These are phyloP conservation scores for Mollisia scopiformis DNA, from an alignment of 2,329 filamentous ascomycete genomes.

Conservation along the genomic window DNA sequence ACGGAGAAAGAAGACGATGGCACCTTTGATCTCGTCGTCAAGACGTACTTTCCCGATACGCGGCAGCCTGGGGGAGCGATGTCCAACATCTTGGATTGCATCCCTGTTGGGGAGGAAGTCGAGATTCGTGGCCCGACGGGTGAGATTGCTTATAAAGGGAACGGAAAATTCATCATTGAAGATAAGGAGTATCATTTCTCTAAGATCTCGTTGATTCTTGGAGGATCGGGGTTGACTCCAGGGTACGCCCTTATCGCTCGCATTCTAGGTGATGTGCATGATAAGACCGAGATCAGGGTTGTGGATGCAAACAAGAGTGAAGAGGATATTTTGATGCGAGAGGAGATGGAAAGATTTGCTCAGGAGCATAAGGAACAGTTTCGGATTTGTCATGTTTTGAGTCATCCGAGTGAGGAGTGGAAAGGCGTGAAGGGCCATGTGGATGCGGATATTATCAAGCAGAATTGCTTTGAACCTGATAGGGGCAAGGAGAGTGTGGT, in stretches of 20 bases:
- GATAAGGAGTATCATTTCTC: constrained; percentile 44
- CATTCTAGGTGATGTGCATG: constrained; percentile 39
- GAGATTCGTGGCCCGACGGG: constrained; percentile 55
- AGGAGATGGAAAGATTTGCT: constrained; percentile 46
- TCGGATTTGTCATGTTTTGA: constrained; percentile 50
- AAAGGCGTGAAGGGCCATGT: constrained; percentile 48
- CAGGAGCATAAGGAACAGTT: constrained; percentile 42
- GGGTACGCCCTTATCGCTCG: constrained; percentile 53
- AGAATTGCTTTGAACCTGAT: constrained; percentile 44
- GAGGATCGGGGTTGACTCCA: constrained; percentile 54
- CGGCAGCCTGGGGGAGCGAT: constrained; percentile 56
- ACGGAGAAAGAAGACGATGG: constrained; percentile 42
- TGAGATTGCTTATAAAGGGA: constrained; percentile 52
- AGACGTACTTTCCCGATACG: constrained; percentile 53
- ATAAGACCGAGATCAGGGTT: constrained; percentile 44
- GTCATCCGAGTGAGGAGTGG: constrained; percentile 47
- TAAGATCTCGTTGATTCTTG: constrained; percentile 51
- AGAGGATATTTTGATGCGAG: constrained; percentile 48
- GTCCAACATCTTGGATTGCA: constrained; percentile 54
- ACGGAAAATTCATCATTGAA: constrained; percentile 49
- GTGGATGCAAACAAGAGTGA: constrained; percentile 53
- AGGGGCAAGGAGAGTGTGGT: constrained; percentile 38
- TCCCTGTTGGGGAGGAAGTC: constrained; percentile 50
- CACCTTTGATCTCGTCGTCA: constrained; percentile 52
- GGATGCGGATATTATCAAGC: constrained; percentile 43